Evolutionary conservation across 331 rosid genomes (phyloP), one percentile per base, ranked within the genome.

Genomic region (Acacia pycnantha): DNA sequence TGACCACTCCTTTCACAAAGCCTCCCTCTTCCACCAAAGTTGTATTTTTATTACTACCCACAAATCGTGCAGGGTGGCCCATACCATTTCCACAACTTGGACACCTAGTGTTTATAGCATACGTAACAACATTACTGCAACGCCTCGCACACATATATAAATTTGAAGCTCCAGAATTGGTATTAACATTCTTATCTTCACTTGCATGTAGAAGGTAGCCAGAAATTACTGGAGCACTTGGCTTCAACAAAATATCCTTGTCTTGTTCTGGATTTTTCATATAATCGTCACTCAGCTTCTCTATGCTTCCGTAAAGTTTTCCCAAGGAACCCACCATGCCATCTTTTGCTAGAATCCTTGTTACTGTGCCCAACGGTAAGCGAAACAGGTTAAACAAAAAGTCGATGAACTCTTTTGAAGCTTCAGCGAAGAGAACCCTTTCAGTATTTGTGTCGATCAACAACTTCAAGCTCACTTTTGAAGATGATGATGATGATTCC

Each of bases 211-310:
- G 70, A 6, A 64, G 70, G 18, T 54, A 51, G 3, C 15, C 80
- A 10, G 81, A 47, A 33, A 73, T 13, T 19, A 7, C 1, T 16
- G 22, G 58, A 3, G 43, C 6, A 4, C 3, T 71, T 5, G 90
- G 92, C 0, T 85, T 76, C 59, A 85, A 67, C 0, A 89, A 40
- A 4, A 16, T 29, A 19, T 78, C 85, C 26, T 85, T 89, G n/a
- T 15, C 56, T 15, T 50, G 56, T 5, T 16, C 56, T 50, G 56
- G 21, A 50, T 50, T 43, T 0, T 43, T 43, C 47, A 35, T 35
- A 5, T 47, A 47, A 47, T 47, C 18, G 18, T 47, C 51, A 47
- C 18, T 13, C 0, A n/a, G 64, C n/a, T 56, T 56, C 64, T 56
- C 64, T 7, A 56, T 56, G 26, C 64, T 56, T n/a, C 21, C 12